Evolutionary conservation across 495 filamentous ascomycete species (phyloP).

Genomic region (Penicillium riverlandense): DNA sequence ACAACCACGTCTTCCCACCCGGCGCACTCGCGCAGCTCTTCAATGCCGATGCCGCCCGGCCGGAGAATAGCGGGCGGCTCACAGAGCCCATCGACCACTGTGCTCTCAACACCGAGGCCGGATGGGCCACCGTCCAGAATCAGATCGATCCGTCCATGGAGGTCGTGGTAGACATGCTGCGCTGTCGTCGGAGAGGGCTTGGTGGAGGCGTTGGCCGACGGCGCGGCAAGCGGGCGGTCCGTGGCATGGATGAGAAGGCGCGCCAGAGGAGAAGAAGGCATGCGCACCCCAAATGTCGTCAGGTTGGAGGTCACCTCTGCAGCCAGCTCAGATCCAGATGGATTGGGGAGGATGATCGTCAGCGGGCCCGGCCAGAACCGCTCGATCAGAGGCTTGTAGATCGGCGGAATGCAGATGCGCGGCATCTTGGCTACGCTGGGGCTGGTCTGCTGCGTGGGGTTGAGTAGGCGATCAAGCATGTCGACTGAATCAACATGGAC

Average conservation of each 20-base stretch:
- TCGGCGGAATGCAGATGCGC: slow-evolving; percentile 56
- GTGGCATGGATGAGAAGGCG: slow-evolving; percentile 73
- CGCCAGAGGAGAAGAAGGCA: slow-evolving; percentile 80
- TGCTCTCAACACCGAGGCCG: slow-evolving; percentile 87
- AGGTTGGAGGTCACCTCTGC: slow-evolving; percentile 82
- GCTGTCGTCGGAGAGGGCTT: slow-evolving; percentile 87
- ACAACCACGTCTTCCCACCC: slow-evolving; percentile 75
- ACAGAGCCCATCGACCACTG: slow-evolving; percentile 86
- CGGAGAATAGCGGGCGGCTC: slow-evolving; percentile 73
- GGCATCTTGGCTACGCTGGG: slow-evolving; percentile 18
- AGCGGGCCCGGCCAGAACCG: slow-evolving; percentile 93
- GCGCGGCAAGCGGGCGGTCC: slow-evolving; percentile 78
- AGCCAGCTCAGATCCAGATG: slow-evolving; percentile 60
- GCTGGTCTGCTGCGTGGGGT: slow-evolving; percentile 15
- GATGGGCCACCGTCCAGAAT: slow-evolving; percentile 88
- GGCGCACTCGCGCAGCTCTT: slow-evolving; percentile 61
- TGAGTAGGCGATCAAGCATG: slow-evolving; percentile 65
- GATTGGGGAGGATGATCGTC: slow-evolving; percentile 83
- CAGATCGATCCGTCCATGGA: slow-evolving; percentile 74
- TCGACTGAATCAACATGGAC: slow-evolving; percentile 77
- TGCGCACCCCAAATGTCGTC: slow-evolving; percentile 79
- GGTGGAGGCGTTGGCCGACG: slow-evolving; percentile 89
- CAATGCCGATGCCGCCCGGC: slow-evolving; percentile 87
- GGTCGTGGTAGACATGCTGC: slow-evolving; percentile 78
- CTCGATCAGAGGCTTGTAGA: slow-evolving; percentile 75